phyloP scores from a whole-genome alignment of 257 asterid genomes.

The Solanum peruvianum region DNA sequence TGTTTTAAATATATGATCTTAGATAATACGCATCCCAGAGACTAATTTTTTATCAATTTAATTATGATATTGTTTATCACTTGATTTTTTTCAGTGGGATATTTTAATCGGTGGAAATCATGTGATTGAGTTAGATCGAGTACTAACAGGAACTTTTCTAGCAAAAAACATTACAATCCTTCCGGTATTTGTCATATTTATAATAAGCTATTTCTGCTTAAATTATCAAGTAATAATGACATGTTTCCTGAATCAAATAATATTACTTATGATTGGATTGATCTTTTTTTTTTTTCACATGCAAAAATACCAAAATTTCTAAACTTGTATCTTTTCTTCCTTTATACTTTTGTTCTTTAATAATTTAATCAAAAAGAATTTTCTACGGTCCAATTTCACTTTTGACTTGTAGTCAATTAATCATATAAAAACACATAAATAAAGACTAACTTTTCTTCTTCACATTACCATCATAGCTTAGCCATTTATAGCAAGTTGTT shows the following conservation, averaged over 20 bases:
- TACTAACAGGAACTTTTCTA: slow-evolving; percentile 43
- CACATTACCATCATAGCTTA: background rate
- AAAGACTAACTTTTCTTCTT: background rate
- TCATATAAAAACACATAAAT: background rate
- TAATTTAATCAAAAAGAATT: background rate
- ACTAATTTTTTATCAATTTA: background rate
- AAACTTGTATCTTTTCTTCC: background rate
- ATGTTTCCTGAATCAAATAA: background rate
- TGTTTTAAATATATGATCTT: background rate
- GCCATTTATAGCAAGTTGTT: background rate
- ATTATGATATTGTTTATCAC: background rate
- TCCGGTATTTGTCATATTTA: slow-evolving; percentile 27
- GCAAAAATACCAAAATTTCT: background rate
- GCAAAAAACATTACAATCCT: slow-evolving; percentile 42
- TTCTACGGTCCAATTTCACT: background rate
- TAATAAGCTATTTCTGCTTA: background rate
- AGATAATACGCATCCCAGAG: background rate
- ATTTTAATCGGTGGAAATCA: slow-evolving; percentile 32
- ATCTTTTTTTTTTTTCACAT: background rate
- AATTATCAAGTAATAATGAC: background rate
- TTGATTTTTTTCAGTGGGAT: slow-evolving; percentile 44
- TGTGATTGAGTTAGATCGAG: slow-evolving; percentile 29
- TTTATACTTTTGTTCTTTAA: background rate
- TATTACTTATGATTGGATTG: background rate
- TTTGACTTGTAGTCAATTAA: background rate